Percentiles rank a stretch among this genome's conserved stretches.
These are phyloP conservation scores for Chlorella sp. DNA, from an alignment of 139 green algal genomes.

Conservation along the genomic window DNA sequence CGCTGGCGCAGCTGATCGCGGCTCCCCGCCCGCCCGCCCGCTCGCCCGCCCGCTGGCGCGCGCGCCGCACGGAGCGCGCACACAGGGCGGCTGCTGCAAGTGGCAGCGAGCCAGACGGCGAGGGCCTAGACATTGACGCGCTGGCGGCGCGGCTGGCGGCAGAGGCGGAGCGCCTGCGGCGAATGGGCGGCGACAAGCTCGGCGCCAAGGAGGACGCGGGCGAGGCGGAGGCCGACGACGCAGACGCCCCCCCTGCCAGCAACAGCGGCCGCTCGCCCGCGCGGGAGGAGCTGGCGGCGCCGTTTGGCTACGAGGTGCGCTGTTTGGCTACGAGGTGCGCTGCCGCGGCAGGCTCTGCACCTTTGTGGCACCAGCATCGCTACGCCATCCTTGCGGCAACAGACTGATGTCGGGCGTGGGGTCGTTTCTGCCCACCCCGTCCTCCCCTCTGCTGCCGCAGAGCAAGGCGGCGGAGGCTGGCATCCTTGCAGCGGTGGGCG, in stretches of 20 bases:
- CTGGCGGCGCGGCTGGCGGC: constrained; percentile 46
- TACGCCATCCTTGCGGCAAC: too few species aligned
- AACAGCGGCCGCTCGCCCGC: too few species aligned
- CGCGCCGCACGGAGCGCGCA: neutral
- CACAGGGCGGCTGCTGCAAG: neutral
- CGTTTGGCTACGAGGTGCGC: constrained; percentile 22
- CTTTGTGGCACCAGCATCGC: too few species aligned
- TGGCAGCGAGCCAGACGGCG: neutral
- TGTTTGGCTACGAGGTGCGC: too few species aligned
- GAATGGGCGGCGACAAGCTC: neutral
- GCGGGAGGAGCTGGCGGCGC: neutral
- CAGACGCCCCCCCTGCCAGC: neutral
- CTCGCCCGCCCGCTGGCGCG: too few species aligned
- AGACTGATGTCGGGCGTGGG: too few species aligned
- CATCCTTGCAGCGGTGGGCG: constrained; percentile 49
- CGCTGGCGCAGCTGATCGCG: too few species aligned
- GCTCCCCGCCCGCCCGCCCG: too few species aligned
- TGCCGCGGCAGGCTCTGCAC: too few species aligned
- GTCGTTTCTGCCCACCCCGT: neutral
- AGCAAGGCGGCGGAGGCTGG: constrained; percentile 33
- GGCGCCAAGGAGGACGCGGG: neutral
- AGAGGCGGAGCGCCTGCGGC: constrained; percentile 40
- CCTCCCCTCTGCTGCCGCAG: neutral
- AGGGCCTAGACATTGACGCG: constrained; percentile 50
- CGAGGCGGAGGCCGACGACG: neutral